phyloP scores from a whole-genome alignment of 2,329 filamentous ascomycete genomes.

The Monilinia vaccinii-corymbosi region DNA sequence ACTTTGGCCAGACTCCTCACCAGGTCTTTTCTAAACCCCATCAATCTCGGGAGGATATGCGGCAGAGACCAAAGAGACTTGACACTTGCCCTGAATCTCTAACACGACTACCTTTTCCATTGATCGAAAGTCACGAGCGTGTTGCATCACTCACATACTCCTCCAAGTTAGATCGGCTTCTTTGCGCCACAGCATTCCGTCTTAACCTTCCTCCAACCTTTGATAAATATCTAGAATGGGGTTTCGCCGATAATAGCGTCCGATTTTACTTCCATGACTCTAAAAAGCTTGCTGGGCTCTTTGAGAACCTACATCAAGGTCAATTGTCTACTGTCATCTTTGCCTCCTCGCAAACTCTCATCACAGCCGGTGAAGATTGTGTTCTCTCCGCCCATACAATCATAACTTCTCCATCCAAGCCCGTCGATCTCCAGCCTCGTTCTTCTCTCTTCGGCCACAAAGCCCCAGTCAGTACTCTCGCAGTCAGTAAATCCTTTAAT shows the following conservation, averaged over 20 bases:
- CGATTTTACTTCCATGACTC: slow-evolving; percentile 83
- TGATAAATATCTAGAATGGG: slow-evolving; percentile 93
- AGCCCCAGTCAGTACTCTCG: slow-evolving; percentile 69
- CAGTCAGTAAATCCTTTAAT: slow-evolving; percentile 80
- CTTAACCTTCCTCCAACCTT: slow-evolving; percentile 79
- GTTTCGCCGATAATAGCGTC: slow-evolving; percentile 85
- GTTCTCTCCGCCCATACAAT: slow-evolving; percentile 80
- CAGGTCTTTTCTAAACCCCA: slow-evolving; percentile 85
- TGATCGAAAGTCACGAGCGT: slow-evolving; percentile 64
- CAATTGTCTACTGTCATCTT: slow-evolving; percentile 79
- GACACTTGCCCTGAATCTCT: slow-evolving; percentile 72
- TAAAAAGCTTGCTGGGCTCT: slow-evolving; percentile 75
- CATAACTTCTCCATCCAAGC: slow-evolving; percentile 50
- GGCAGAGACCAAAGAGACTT: slow-evolving; percentile 57
- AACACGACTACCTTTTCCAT: slow-evolving; percentile 66
- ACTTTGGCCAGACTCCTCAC: slow-evolving; percentile 94
- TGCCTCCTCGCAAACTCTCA: slow-evolving; percentile 79
- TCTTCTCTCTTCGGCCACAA: slow-evolving; percentile 87
- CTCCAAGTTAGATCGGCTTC: slow-evolving; percentile 68
- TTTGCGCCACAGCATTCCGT: slow-evolving; percentile 76
- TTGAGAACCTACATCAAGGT: slow-evolving; percentile 88
- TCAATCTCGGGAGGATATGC: slow-evolving; percentile 60
- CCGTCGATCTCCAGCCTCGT: slow-evolving; percentile 69
- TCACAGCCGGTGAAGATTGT: slow-evolving; percentile 88
- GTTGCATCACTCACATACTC: slow-evolving; percentile 74